These are phyloP conservation scores for Biscutella laevigata DNA, from an alignment of 441 rosid genomes.

Conservation along the genomic window DNA sequence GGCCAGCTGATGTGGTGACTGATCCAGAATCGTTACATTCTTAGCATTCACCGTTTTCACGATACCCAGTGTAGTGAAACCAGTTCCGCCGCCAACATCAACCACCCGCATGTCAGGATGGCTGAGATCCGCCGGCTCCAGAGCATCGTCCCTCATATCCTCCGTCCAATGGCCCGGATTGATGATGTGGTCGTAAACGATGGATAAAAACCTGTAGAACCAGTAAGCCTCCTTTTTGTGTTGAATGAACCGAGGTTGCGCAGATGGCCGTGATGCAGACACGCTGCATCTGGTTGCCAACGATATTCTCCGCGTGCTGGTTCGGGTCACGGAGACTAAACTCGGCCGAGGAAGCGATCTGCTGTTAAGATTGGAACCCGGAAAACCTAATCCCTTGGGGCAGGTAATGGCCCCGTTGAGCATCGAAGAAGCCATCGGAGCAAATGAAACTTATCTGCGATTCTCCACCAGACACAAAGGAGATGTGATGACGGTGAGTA, in stretches of 20 bases:
- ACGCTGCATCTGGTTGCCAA: constrained; percentile 45
- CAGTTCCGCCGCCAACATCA: constrained; percentile 95
- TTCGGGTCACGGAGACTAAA: constrained; percentile 27
- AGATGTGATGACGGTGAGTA: no score
- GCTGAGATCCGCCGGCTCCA: constrained; percentile 83
- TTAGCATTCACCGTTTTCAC: constrained; percentile 88
- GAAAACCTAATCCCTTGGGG: constrained; percentile 32
- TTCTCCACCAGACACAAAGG: no score
- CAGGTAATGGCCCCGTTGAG: constrained; percentile 49
- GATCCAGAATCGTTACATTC: constrained; percentile 83
- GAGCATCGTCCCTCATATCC: constrained; percentile 93
- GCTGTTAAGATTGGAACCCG: constrained; percentile 36
- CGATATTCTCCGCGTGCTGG: constrained; percentile 20
- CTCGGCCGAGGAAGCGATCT: constrained; percentile 29
- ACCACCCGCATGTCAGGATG: constrained; percentile 68
- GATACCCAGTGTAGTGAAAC: constrained; percentile 85
- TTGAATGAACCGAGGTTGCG: constrained; percentile 94
- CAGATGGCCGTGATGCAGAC: constrained; percentile 74
- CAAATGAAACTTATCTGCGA: no score
- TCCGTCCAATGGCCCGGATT: constrained; percentile 98
- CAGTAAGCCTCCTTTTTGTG: constrained; percentile 97
- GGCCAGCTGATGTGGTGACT: constrained; percentile 91
- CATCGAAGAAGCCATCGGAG: constrained; percentile 75
- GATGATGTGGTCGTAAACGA: constrained; percentile 79
- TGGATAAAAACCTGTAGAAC: constrained; percentile 91